Base-by-base conservation (phyloP, 2,329 filamentous ascomycete species). In the Septoria petroselini region DNA sequence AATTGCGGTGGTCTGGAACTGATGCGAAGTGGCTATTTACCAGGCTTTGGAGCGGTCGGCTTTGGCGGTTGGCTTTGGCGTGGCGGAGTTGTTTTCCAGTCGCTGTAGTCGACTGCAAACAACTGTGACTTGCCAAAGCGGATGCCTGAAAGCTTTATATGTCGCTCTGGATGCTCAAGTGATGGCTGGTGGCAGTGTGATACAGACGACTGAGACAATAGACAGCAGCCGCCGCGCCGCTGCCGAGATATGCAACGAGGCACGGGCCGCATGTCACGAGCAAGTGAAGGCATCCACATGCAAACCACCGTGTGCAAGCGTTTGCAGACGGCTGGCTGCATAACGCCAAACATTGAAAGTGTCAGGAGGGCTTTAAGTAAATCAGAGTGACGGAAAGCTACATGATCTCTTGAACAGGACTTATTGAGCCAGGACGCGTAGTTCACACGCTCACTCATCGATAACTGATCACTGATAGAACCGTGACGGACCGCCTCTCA, bases 191-290 rank as follows among this genome's bases (percentile, higher is more conserved):
- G 29, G 35, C 35, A 47, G 25, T 47, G 43, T 47, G 43, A 47
- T 15, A 47, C 43, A 47, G 19, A 40, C 18, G 18, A 27, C 17
- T 30, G 43, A 47, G 43, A 47, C 43, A 47, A 40, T 33, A 47
- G 27, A 43, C 27, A 17, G n/a, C n/a, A n/a, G n/a, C n/a, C n/a
- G n/a, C n/a, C n/a, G n/a, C 34, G 15, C 17, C 15, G 34, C 2
- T 38, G 33, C 23, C 34, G 42, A 35, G 35, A 38, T 17, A 23
- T 31, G 43, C 34, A 38, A 30, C n/a, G 30, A 46, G 34, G 42
- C 42, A 46, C 42, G 42, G 42, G 33, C 42, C 42, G 42, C 42
- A 39, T 27, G 43, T 47, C 43, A 40, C 35, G 33, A 27, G 43
- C 35, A 40, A 47, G 43, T 47, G 43, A 39, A 39, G 33, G 35